A percentile compares a stretch with the other conserved stretches of the same genome.
These are phyloP conservation scores for Aurinia saxatilis DNA, from an alignment of 345 rosid genomes.

Conservation along the genomic window DNA sequence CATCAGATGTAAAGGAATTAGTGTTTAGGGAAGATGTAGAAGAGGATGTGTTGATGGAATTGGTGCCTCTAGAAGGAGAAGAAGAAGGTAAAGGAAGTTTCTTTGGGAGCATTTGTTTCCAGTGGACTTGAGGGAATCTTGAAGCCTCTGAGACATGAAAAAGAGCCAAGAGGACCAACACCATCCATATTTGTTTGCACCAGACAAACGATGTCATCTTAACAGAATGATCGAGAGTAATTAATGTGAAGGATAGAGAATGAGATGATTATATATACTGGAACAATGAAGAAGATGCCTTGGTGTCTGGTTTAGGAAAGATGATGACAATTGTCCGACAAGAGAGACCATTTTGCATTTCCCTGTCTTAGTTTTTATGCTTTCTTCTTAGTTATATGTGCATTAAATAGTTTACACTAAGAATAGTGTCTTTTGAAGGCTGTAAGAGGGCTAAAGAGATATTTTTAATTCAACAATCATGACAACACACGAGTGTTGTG, in stretches of 20 bases:
- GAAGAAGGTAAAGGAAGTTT: conserved; percentile 70
- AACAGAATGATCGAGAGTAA: not conserved
- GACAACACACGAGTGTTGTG: conserved; percentile 36
- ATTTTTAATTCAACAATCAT: conserved; percentile 41
- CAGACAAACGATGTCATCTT: conserved; percentile 34
- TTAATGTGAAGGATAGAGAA: conserved; percentile 11
- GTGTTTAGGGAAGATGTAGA: conserved; percentile 27
- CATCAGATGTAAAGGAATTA: conserved; percentile 39
- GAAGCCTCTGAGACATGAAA: conserved; percentile 47
- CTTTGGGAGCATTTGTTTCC: conserved; percentile 90
- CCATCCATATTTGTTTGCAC: conserved; percentile 34
- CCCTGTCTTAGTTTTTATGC: conserved; percentile 14
- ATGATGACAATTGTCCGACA: conserved; percentile 68
- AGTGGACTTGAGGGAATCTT: conserved; percentile 50
- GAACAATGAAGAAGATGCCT: conserved; percentile 51
- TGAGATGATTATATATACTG: conserved; percentile 36
- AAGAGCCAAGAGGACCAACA: conserved; percentile 24
- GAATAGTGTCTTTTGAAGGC: conserved; percentile 19
- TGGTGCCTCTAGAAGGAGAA: conserved; percentile 87
- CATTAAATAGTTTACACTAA: conserved; percentile 8
- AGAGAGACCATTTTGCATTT: conserved; percentile 37
- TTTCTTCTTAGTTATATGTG: not conserved
- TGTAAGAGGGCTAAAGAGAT: conserved; percentile 24
- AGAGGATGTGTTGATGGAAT: conserved; percentile 44
- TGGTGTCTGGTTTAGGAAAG: conserved; percentile 67